Conservation (phyloP, 805 yeast species). For the Lipomyces spencermartinsiae region DNA sequence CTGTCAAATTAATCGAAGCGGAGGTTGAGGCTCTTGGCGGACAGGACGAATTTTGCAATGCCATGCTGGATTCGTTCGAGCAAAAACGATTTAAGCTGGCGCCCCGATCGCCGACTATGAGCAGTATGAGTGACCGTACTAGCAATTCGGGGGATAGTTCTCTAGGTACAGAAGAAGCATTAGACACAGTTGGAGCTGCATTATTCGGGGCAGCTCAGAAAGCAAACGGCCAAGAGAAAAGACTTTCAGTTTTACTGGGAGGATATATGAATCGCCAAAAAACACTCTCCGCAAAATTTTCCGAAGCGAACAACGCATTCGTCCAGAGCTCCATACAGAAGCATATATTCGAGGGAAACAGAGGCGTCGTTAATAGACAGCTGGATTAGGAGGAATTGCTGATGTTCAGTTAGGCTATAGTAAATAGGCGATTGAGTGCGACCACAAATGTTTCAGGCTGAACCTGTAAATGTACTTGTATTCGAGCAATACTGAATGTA, state of each 20-base stretch:
- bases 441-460: too few species aligned
- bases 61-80: slow-evolving; percentile 15
- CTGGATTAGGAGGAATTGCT: neutral
- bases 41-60: slow-evolving; percentile 21
- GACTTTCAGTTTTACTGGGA: slow-evolving; percentile 43
- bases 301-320: slow-evolving; percentile 32
- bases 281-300: slow-evolving; percentile 35
- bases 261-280: slow-evolving; percentile 48
- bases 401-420: neutral
- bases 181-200: slow-evolving; percentile 34
- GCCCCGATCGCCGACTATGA: neutral
- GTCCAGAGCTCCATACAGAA: slow-evolving; percentile 25
- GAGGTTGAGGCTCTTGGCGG: slow-evolving; percentile 23
- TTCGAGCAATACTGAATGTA: too few species aligned
- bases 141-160: neutral
- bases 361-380: neutral
- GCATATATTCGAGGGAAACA: slow-evolving; percentile 21
- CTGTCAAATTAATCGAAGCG: slow-evolving; percentile 29
- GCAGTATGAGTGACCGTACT: neutral
- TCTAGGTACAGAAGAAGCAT: slow-evolving; percentile 22
- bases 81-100: slow-evolving; percentile 21
- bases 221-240: slow-evolving; percentile 46
- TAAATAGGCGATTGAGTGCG: too few species aligned
- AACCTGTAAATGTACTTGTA: too few species aligned
- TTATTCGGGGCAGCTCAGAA: slow-evolving; percentile 37